phyloP scores from a whole-genome alignment of 1,284 basidiomycete species.

The Chiua sp. region DNA sequence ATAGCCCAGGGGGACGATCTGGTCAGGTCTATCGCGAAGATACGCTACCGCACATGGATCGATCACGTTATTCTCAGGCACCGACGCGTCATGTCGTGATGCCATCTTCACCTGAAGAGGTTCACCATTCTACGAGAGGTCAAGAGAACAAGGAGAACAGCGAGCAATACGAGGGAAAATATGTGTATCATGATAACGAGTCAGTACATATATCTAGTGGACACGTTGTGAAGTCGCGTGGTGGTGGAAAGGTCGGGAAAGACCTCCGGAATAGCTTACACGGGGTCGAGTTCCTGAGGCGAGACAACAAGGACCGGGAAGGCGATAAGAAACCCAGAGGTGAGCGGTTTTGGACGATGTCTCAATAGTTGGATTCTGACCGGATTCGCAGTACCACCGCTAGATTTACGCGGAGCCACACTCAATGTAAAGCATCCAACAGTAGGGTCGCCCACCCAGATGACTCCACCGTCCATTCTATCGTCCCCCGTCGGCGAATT shows the following conservation, averaged over 20 bases:
- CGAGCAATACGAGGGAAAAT: constrained; percentile 12
- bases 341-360: constrained; percentile 38
- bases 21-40: constrained; percentile 19
- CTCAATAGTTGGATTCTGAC: background rate
- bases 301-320: constrained; percentile 51
- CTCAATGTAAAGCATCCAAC: constrained; percentile 42
- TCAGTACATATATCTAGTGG: constrained; percentile 35
- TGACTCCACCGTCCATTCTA: constrained; percentile 33
- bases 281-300: constrained; percentile 38
- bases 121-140: constrained; percentile 14
- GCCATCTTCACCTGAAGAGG: constrained; percentile 21
- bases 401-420: constrained; percentile 40
- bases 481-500: constrained; percentile 68
- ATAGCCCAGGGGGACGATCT: constrained; percentile 11
- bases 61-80: constrained; percentile 17
- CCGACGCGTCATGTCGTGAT: constrained; percentile 12
- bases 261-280: constrained; percentile 56
- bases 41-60: constrained; percentile 14
- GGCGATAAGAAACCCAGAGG: constrained; percentile 58
- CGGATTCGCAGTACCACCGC: constrained; percentile 36
- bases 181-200: constrained; percentile 26
- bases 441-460: constrained; percentile 42
- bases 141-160: constrained; percentile 62
- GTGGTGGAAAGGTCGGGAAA: constrained; percentile 48
- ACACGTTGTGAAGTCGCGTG: constrained; percentile 46